Evolutionary conservation across 805 yeast species (phyloP), one percentile per base, ranked within the genome.

Genomic region (Komagataella populi): DNA sequence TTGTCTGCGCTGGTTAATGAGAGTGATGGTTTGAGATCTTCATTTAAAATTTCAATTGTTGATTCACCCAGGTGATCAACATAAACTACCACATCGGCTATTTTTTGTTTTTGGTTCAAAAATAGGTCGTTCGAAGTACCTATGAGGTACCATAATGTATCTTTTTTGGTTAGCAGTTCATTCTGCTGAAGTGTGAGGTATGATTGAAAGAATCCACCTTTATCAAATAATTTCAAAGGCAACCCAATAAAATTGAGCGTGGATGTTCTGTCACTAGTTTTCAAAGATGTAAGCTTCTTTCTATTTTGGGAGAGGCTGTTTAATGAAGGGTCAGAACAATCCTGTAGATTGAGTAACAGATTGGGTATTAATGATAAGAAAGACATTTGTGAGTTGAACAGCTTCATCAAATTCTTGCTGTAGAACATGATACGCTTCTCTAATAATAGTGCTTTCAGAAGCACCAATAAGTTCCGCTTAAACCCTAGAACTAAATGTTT

Each of bases 111-210:
- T 55, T 82, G 87, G 59, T 82, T 83, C 48, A 85, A 67, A 46
- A 93, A 70, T 45, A 93, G 69, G 45, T 90, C 81, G 66, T 93
- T 93, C 4, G 97, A 89, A 46, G 95, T 83, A 0, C 99, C 99
- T 49, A 87, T 76, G 61, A 87, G 68, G 57, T 80, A 93, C 61
- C 81, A 80, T 43, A 74, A 69, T 0, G 90, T 76, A 49, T 73
- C 76, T 1, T 70, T 68, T 18, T 76, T 73, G 36, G 70, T 71
- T 50, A 93, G 70, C 57, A 85, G 89, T 50, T 84, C 85, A 52
- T 91, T 69, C 61, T 91, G 98, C 64, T 91, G 99, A 51, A 93
- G 69, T 0, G 98, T 95, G n/a, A 90, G 74, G 66, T 91, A 93
- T 1, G 99, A 98, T 57, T 84, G 83, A 73, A 95, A 90, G 54